These are phyloP conservation scores for Pseudopithomyces chartarum DNA, from an alignment of 2,329 filamentous ascomycete species.

Conservation along the genomic window DNA sequence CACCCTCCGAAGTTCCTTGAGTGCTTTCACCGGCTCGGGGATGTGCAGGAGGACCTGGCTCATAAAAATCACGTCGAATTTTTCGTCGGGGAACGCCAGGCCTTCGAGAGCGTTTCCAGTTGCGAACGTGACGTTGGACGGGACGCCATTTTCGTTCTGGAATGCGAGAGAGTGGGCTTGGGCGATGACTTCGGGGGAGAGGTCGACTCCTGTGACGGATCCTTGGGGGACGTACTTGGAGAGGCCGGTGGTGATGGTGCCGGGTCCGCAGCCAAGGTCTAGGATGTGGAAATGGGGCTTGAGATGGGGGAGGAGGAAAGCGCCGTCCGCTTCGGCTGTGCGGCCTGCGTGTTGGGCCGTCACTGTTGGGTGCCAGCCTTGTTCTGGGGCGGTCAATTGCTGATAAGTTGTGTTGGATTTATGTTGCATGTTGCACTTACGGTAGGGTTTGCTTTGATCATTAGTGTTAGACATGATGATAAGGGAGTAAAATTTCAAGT, in stretches of 20 bases:
- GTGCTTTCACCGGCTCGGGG: constrained; percentile 50
- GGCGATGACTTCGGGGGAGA: constrained; percentile 43
- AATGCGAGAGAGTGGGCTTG: constrained; percentile 32
- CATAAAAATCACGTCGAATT: constrained; percentile 61
- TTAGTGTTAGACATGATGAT: neutral
- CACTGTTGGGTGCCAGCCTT: constrained; percentile 34
- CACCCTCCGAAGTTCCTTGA: constrained; percentile 59
- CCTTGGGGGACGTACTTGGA: constrained; percentile 46
- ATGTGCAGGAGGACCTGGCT: constrained; percentile 62
- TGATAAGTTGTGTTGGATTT: neutral
- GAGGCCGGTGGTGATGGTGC: constrained; percentile 47
- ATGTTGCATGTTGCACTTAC: neutral
- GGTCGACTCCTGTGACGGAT: constrained; percentile 48
- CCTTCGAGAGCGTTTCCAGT: constrained; percentile 42
- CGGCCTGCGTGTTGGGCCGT: constrained; percentile 40
- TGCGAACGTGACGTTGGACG: constrained; percentile 34
- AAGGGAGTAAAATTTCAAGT: neutral
- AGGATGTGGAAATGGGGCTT: constrained; percentile 36
- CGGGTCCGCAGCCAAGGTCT: constrained; percentile 43
- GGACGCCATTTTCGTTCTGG: constrained; percentile 10
- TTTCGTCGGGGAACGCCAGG: constrained; percentile 48
- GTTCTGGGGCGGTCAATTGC: constrained; percentile 24
- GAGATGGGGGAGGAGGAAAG: constrained; percentile 23
- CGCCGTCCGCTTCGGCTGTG: constrained; percentile 39
- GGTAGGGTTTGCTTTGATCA: neutral